phyloP scores from a whole-genome alignment of 768 basidiomycete genomes.

The Amanita polypyramis region DNA sequence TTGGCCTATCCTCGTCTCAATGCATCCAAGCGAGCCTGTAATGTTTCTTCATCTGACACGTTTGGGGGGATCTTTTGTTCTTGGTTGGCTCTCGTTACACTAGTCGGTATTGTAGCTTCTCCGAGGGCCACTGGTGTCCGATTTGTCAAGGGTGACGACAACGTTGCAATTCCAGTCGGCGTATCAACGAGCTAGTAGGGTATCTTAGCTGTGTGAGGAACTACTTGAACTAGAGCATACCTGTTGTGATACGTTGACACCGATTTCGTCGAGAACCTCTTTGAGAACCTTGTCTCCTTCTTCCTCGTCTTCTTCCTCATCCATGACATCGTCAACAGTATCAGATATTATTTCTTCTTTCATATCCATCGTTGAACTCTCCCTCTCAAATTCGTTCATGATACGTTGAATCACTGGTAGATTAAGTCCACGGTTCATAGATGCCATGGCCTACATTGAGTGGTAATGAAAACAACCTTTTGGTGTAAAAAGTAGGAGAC shows the following conservation, averaged over 20 bases:
- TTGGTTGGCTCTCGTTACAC: conserved; percentile 22
- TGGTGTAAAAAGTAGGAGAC: neutral
- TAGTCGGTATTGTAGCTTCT: conserved; percentile 38
- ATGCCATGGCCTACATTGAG: conserved; percentile 76
- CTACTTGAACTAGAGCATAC: conserved; percentile 13
- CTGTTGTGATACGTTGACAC: conserved; percentile 82
- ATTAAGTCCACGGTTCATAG: conserved; percentile 96
- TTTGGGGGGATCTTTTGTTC: conserved; percentile 23
- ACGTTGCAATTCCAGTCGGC: conserved; percentile 58
- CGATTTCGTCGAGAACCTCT: conserved; percentile 96
- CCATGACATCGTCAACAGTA: conserved; percentile 95
- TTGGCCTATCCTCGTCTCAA: conserved; percentile 50
- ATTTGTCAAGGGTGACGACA: conserved; percentile 48
- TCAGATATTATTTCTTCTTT: conserved; percentile 99
- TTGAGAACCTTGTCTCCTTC: conserved; percentile 94
- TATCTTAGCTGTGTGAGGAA: conserved; percentile 5
- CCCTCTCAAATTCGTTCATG: conserved; percentile 97
- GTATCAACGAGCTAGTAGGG: conserved; percentile 65
- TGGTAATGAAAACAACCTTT: conserved; percentile 6
- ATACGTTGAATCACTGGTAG: conserved; percentile 91
- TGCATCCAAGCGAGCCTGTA: conserved; percentile 91
- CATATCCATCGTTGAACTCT: conserved; percentile 99
- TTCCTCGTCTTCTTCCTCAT: conserved; percentile 94
- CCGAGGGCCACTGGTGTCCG: conserved; percentile 84
- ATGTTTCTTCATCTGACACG: conserved; percentile 76